Conservation (phyloP, 371 early-diverging fungal species). For the Conidiobolus incongruus region DNA sequence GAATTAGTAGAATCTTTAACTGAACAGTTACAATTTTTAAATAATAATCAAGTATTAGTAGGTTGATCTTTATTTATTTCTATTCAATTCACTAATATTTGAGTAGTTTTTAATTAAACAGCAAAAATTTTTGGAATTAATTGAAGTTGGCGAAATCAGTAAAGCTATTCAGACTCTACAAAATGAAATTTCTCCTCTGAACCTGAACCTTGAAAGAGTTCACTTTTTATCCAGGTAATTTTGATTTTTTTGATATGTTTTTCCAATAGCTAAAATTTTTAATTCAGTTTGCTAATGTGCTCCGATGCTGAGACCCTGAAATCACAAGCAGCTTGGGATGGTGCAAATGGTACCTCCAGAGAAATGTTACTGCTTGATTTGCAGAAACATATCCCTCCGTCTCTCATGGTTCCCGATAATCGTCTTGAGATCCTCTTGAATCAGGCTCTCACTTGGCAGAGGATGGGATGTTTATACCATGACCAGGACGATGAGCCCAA, state of each 20-base stretch:
- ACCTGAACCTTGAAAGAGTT: slow-evolving; percentile 26
- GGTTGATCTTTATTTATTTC: slow-evolving; percentile 1
- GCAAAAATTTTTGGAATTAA: slow-evolving; percentile 63
- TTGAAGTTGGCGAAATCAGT: slow-evolving; percentile 30
- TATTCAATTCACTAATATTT: background rate
- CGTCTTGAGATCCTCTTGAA: slow-evolving; percentile 54
- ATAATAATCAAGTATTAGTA: slow-evolving; percentile 8
- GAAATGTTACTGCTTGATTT: slow-evolving; percentile 30
- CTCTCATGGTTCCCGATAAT: slow-evolving; percentile 67
- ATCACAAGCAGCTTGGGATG: slow-evolving; percentile 53
- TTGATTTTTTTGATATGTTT: background rate
- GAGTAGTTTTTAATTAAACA: slow-evolving; percentile 40
- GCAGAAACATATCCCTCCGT: slow-evolving; percentile 49
- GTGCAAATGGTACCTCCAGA: slow-evolving; percentile 44
- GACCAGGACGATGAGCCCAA: slow-evolving; percentile 25
- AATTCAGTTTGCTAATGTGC: slow-evolving; percentile 32
- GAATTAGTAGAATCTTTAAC: slow-evolving; percentile 25
- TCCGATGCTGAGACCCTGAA: slow-evolving; percentile 29
- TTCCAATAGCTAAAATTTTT: background rate
- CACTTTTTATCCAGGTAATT: slow-evolving; percentile 19
- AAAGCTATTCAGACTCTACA: slow-evolving; percentile 43
- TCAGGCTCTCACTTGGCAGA: slow-evolving; percentile 61
- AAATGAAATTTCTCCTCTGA: slow-evolving; percentile 45
- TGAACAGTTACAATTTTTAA: slow-evolving; percentile 14
- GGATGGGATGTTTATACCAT: slow-evolving; percentile 62